Evolutionary conservation across 768 basidiomycete species (phyloP), one percentile per base, ranked within the genome.

Genomic region (Rossbeevera mucosa): DNA sequence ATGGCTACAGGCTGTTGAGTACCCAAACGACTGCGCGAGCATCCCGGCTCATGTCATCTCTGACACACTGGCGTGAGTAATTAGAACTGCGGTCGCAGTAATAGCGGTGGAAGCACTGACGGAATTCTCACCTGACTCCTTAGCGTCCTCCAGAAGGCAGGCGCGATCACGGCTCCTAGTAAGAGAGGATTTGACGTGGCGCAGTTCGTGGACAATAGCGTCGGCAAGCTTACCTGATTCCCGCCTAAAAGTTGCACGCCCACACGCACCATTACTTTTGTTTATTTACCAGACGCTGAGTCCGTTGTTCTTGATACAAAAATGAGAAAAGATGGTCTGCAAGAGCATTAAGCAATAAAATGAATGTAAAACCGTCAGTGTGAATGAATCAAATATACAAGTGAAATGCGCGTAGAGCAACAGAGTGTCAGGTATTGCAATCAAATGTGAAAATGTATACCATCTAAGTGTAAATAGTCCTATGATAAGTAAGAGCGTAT

Each of bases 1-100:
- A 20, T 95, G 93, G 94, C 73, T 94, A 58, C 72, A 78, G 61
- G 88, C 87, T 5, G 92, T 94, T 18, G 74, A 72, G 4, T 95
- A 92, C 67, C 84, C 90, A 3, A 57, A 74, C 11, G 78, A 85
- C 61, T 87, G 91, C 59, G 67, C 75, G 2, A 72, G 70, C 30
- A 85, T 94, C 42, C 79, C 86, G 7, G 71, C 68, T n/a, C 68
- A 78, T 26, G 83, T 91, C 14, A 76, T 95, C 13, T 64, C 67
- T 6, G 78, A 88, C 36, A 94, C 93, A 0, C 70, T 94, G 7
- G 72, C 73, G 90, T 89, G 64, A 63, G 81, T 63, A 30, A 29
- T 28, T 20, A 38, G 1, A 6, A 13, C 1, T 16, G 51, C 40
- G 18, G 41, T 12, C 44, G 43, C n/a, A n/a, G n/a, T 50, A 2